Evolutionary conservation across 2,329 filamentous ascomycete genomes (phyloP).

Genomic region (Colletotrichum eleusines): DNA sequence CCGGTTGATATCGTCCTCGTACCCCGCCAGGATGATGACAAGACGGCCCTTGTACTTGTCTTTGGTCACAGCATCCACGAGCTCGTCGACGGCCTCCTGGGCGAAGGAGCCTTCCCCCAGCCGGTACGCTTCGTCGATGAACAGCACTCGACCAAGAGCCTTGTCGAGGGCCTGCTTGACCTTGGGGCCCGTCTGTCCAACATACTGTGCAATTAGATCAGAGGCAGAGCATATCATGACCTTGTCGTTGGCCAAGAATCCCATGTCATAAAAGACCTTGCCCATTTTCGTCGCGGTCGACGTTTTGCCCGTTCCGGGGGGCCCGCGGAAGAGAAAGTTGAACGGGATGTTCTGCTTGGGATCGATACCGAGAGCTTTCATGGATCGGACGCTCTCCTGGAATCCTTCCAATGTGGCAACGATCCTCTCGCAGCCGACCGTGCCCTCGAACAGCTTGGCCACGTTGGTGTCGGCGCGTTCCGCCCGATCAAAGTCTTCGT

Average conservation of each 20-base stretch:
- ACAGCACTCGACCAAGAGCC: slow-evolving; percentile 74
- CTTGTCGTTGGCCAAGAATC: slow-evolving; percentile 69
- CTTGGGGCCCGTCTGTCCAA: slow-evolving; percentile 78
- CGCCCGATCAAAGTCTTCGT: slow-evolving; percentile 68
- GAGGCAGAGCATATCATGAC: slow-evolving; percentile 76
- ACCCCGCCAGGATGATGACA: slow-evolving; percentile 77
- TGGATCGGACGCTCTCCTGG: slow-evolving; percentile 62
- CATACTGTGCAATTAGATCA: slow-evolving; percentile 75
- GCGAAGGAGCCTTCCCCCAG: slow-evolving; percentile 69
- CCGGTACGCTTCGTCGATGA: slow-evolving; percentile 80
- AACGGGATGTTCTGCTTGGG: slow-evolving; percentile 71
- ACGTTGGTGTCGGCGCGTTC: slow-evolving; percentile 63
- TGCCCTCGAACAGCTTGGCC: slow-evolving; percentile 66
- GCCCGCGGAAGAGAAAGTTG: slow-evolving; percentile 76
- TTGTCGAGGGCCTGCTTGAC: slow-evolving; percentile 70
- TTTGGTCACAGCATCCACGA: slow-evolving; percentile 66
- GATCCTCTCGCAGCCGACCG: slow-evolving; percentile 69
- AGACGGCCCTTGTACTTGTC: slow-evolving; percentile 69
- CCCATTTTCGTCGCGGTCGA: slow-evolving; percentile 80
- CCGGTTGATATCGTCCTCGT: slow-evolving; percentile 73
- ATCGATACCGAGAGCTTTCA: slow-evolving; percentile 65
- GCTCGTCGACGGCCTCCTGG: slow-evolving; percentile 66
- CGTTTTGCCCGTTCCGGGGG: slow-evolving; percentile 79
- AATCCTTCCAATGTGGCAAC: slow-evolving; percentile 66
- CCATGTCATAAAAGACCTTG: slow-evolving; percentile 76